Evolutionary conservation across 495 filamentous ascomycete species (phyloP), one percentile per base, ranked within the genome.

Genomic region (Hyaloscypha bicolor): DNA sequence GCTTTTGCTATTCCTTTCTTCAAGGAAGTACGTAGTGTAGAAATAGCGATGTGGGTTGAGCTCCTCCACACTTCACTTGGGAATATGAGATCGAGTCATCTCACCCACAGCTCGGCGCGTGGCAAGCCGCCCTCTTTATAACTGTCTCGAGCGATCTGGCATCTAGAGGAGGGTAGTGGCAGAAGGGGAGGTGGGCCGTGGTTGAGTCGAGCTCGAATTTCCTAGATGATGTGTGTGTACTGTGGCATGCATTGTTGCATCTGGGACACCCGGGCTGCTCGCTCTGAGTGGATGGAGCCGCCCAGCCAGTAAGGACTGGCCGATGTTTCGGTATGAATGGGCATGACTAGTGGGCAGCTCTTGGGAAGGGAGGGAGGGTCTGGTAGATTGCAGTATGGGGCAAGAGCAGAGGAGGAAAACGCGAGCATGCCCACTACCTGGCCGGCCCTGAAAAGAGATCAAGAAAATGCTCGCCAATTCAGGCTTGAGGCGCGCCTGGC

Each of bases 111-210:
- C 42, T 48, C 42, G 9, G 22, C 29, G 53, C 21, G 53, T 56
- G 53, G 53, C 53, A 29, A 56, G 53, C 5, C 53, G 9, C 6
- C 53, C 53, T 31, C 29, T 56, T 56, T 56, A 56, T 56, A 56
- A 29, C 16, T 19, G 42, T 48, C 42, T 48, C 42, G 11, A 29
- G 53, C 19, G 53, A 56, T 29, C 53, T 56, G 53, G 53, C 53
- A 56, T 56, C 51, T 37, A 37, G 35, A 37, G 35, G 35, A 37
- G 35, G 42, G 16, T 48, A 48, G 42, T 37, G 35, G 35, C 35
- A 37, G 35, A 37, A 56, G 53, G 29, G 16, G 42, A 48, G 42
- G 42, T 48, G 42, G 42, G 16, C 42, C 42, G 42, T 48, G 42
- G 42, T 48, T 48, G 42, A 48, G 42, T 48, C 42, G 42, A 16